phyloP scores from a whole-genome alignment of 345 rosid genomes.

The Turnera subulata region DNA sequence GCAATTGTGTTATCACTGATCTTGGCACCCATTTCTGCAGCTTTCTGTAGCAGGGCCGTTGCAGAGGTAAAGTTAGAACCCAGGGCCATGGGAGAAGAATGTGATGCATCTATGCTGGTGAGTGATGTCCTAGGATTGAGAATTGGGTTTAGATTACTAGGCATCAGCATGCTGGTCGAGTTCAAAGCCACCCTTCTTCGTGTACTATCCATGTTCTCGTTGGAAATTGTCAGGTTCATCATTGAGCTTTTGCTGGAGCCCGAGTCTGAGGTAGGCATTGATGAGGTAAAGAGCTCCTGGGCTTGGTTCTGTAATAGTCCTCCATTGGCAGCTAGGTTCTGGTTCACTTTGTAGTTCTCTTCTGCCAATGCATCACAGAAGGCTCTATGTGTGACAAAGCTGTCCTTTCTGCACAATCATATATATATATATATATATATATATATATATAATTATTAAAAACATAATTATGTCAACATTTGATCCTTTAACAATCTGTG shows the following conservation, averaged over 20 bases:
- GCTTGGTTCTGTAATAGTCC: constrained; percentile 31
- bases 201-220: constrained; percentile 24
- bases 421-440: too few relatives aligned
- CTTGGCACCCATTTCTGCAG: constrained; percentile 57
- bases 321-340: constrained; percentile 20
- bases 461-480: too few relatives aligned
- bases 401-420: constrained; percentile 41
- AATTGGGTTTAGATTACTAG: constrained; percentile 23
- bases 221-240: constrained; percentile 27
- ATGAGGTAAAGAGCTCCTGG: constrained; percentile 31
- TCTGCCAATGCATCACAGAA: constrained; percentile 58
- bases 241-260: constrained; percentile 27
- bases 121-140: constrained; percentile 25
- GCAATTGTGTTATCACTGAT: constrained; percentile 43
- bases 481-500: too few relatives aligned
- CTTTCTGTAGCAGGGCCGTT: constrained; percentile 56
- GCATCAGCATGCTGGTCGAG: constrained; percentile 30
- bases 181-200: constrained; percentile 30
- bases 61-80: constrained; percentile 43
- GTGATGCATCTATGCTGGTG: constrained; percentile 19
- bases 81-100: constrained; percentile 16
- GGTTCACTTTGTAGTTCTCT: constrained; percentile 39
- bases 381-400: constrained; percentile 59
- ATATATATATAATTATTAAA: too few relatives aligned
- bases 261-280: constrained; percentile 32